phyloP scores from a whole-genome alignment of 2,329 filamentous ascomycete genomes.

The Chaetomium globosum region DNA sequence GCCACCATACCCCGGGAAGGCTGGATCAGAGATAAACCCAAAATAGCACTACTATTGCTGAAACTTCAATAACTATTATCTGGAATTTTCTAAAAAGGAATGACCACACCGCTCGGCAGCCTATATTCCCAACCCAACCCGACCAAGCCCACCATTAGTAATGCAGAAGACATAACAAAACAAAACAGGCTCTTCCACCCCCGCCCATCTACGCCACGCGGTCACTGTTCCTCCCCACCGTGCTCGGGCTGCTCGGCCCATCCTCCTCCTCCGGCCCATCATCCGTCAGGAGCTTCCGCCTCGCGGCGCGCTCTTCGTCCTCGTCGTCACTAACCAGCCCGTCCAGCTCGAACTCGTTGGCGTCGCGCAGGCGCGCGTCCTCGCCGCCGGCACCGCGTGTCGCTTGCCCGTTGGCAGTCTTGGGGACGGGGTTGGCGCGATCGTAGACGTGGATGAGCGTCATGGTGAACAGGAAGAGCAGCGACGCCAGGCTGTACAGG shows the following conservation, averaged over 20 bases:
- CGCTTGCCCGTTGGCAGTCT: constrained; percentile 48
- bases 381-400: constrained; percentile 45
- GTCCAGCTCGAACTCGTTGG: constrained; percentile 91
- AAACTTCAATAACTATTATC: neutral
- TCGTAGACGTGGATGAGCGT: constrained; percentile 86
- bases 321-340: constrained; percentile 89
- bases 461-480: constrained; percentile 88
- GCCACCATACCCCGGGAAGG: too few relatives aligned
- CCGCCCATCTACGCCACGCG: constrained; percentile 18
- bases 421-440: constrained; percentile 51
- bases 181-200: neutral
- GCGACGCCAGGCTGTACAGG: constrained; percentile 83
- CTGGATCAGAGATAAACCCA: neutral
- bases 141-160: neutral
- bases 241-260: constrained; percentile 52
- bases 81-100: neutral
- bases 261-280: constrained; percentile 42
- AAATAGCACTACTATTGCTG: neutral
- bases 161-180: neutral
- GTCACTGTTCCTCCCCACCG: constrained; percentile 43
- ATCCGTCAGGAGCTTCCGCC: constrained; percentile 43
- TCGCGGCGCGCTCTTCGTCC: constrained; percentile 53
- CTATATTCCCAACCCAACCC: constrained; percentile 25
- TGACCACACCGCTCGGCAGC: neutral
- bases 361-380: constrained; percentile 68